These are phyloP conservation scores for Ogataea hybrid DNA, from an alignment of 1,139 yeast genomes.

Conservation along the genomic window DNA sequence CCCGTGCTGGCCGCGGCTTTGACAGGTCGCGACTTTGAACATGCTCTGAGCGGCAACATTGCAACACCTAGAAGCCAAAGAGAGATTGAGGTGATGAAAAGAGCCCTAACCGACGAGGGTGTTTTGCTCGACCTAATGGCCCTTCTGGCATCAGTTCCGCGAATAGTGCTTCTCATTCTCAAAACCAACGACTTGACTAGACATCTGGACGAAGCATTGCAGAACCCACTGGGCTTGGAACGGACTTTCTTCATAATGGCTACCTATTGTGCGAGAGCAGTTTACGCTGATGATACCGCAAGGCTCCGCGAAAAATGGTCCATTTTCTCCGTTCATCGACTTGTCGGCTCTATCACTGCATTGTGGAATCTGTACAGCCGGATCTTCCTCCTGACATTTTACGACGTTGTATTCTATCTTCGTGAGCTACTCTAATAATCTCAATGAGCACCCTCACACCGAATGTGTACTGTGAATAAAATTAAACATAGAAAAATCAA, in stretches of 20 bases:
- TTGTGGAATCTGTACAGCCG: slow-evolving; percentile 51
- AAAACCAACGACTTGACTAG: slow-evolving; percentile 95
- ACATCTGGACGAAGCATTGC: slow-evolving; percentile 77
- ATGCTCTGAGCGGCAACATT: slow-evolving; percentile 74
- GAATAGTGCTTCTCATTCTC: slow-evolving; percentile 77
- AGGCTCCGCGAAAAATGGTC: slow-evolving; percentile 33
- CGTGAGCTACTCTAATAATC: slow-evolving; percentile 4
- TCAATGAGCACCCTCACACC: slow-evolving; percentile 1
- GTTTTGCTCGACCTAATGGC: slow-evolving; percentile 76
- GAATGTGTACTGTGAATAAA: background rate
- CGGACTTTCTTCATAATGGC: slow-evolving; percentile 89
- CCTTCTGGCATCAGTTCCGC: slow-evolving; percentile 75
- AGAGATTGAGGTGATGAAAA: slow-evolving; percentile 66
- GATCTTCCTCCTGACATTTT: slow-evolving; percentile 50
- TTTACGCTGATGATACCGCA: slow-evolving; percentile 63
- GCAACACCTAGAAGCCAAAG: slow-evolving; percentile 49
- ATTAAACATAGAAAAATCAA: background rate
- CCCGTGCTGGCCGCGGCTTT: slow-evolving; percentile 88
- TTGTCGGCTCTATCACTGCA: slow-evolving; percentile 36
- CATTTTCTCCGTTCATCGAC: slow-evolving; percentile 42
- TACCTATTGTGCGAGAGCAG: slow-evolving; percentile 79
- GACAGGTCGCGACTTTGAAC: slow-evolving; percentile 78
- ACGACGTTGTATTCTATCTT: slow-evolving; percentile 45
- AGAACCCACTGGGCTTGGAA: slow-evolving; percentile 84
- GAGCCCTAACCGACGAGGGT: slow-evolving; percentile 56